Evolutionary conservation across 768 basidiomycete genomes (phyloP), one percentile per base, ranked within the genome.

Genomic region (Mycena belliarum): DNA sequence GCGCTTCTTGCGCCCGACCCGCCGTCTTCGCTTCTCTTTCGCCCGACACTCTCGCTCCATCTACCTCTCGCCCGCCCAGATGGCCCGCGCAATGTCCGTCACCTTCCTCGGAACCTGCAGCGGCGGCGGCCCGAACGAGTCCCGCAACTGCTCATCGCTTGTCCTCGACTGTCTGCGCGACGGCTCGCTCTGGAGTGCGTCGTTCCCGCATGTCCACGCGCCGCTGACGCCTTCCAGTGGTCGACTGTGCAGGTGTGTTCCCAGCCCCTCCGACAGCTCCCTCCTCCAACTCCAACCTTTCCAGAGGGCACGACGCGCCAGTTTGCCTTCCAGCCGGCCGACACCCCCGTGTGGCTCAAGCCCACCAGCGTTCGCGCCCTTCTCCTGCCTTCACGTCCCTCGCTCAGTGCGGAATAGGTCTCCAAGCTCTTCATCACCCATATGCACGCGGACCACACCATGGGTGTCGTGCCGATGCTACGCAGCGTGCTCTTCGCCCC

Each of bases 61-160:
- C 7, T 38, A 49, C 28, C 33, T 50, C 46, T 64, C 60, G 29
- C 43, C 61, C 21, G 45, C 40, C 6, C 51, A 58, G 50, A 79
- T 79, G 76, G 57, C 69, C 2, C 69, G 67, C 45, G 65, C 77
- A 52, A 82, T 90, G 72, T 71, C 50, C n/a, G 75, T 91, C 41
- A 86, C 83, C 24, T 93, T 93, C 66, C 74, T 93, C 10, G 91
- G 91, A 15, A 92, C 89, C 2, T 87, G 81, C 41, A 85, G 84
- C 26, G 91, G 91, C 8, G 88, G 90, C 12, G 91, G 91, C 0
- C 91, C 91, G 3, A 79, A 83, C 6, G 75, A 81, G 46, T 77
- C 83, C n/a, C 81, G 91, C 49, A 88, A 89, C 57, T 91, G 90
- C 71, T 89, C 90, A 0, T 86, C 86, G 25, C 80, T 91, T 4